Conservation (phyloP, 2,329 filamentous ascomycete species). For the Torrubiella hemipterigena region DNA sequence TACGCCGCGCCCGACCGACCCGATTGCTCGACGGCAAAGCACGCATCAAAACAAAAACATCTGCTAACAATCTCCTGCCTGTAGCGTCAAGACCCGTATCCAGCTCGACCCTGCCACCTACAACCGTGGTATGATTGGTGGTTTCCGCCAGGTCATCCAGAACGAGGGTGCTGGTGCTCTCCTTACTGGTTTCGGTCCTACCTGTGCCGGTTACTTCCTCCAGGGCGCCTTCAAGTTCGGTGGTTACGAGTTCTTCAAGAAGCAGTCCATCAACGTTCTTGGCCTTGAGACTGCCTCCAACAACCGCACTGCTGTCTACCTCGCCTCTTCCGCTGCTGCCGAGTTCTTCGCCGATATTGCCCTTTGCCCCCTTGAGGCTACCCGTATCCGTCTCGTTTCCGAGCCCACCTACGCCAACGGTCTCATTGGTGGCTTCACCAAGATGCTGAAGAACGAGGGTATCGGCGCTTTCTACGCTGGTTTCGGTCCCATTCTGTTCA, state of each 20-base stretch:
- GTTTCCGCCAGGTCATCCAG: slow-evolving; percentile 74
- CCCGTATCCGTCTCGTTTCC: slow-evolving; percentile 85
- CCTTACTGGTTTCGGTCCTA: slow-evolving; percentile 75
- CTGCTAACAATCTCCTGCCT: slow-evolving; percentile 12
- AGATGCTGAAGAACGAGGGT: slow-evolving; percentile 76
- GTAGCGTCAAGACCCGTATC: slow-evolving; percentile 88
- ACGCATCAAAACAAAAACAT: not conserved
- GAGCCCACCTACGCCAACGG: slow-evolving; percentile 76
- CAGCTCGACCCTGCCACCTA: slow-evolving; percentile 84
- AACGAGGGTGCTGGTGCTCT: slow-evolving; percentile 80
- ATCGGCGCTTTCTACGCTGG: slow-evolving; percentile 80
- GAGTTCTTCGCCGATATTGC: slow-evolving; percentile 68
- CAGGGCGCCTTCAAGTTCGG: slow-evolving; percentile 91
- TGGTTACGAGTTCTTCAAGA: slow-evolving; percentile 94
- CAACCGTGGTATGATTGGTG: slow-evolving; percentile 78
- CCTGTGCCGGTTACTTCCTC: slow-evolving; percentile 83
- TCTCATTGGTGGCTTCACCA: slow-evolving; percentile 66
- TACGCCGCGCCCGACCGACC: no score
- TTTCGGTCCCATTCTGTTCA: slow-evolving; percentile 79
- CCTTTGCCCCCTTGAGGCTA: slow-evolving; percentile 84
- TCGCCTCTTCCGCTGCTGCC: slow-evolving; percentile 53
- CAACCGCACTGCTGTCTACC: slow-evolving; percentile 74
- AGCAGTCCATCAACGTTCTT: slow-evolving; percentile 70
- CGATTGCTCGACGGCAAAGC: no score
- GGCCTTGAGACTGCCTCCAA: slow-evolving; percentile 67